These are phyloP conservation scores for Candida insectorum DNA, from an alignment of 805 yeast species.

Conservation along the genomic window DNA sequence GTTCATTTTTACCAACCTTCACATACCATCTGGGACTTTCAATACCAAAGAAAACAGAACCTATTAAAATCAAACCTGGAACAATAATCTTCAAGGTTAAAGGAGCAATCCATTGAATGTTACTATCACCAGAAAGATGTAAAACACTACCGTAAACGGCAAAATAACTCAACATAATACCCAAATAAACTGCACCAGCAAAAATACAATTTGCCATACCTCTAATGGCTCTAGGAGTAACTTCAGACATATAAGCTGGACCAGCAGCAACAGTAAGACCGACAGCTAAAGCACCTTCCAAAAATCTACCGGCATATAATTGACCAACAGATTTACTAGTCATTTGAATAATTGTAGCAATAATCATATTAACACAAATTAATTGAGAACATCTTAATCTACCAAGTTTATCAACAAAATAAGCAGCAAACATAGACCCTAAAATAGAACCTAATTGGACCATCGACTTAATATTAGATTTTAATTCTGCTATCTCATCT, in stretches of 20 bases:
- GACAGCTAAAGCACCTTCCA: constrained; percentile 50
- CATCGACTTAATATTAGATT: constrained; percentile 56
- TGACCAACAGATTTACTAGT: constrained; percentile 46
- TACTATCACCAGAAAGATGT: constrained; percentile 32
- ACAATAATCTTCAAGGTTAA: constrained; percentile 45
- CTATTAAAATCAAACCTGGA: constrained; percentile 43
- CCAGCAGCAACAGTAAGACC: constrained; percentile 59
- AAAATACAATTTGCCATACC: constrained; percentile 52
- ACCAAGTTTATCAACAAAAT: constrained; percentile 49
- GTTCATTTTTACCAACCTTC: constrained; percentile 37
- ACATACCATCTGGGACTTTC: constrained; percentile 54
- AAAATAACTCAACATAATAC: constrained; percentile 48
- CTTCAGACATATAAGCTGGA: constrained; percentile 52
- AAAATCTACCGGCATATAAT: constrained; percentile 51
- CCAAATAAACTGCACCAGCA: constrained; percentile 57
- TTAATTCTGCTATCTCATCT: constrained; percentile 40
- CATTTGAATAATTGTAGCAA: constrained; percentile 47
- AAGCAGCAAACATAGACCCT: constrained; percentile 49
- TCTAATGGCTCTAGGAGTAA: constrained; percentile 50
- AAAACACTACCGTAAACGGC: constrained; percentile 51
- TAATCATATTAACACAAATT: constrained; percentile 41
- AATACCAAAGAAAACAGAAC: constrained; percentile 39
- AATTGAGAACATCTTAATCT: constrained; percentile 46
- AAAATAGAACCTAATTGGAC: constrained; percentile 55
- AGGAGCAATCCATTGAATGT: constrained; percentile 54